Conservation (phyloP, 306 rosid species). For the Vicia villosa region DNA sequence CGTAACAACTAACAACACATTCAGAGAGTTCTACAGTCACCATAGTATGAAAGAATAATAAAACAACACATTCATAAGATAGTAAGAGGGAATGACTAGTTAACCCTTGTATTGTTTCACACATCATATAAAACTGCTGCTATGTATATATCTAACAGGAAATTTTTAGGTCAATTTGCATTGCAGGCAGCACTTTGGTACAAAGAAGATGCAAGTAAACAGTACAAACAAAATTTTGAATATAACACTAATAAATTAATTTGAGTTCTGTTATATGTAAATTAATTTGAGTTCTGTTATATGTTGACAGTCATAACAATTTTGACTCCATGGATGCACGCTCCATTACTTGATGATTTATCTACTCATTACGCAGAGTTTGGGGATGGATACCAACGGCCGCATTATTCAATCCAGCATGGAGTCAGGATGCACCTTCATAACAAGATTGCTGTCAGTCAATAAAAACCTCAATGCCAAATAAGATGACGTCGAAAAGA, state of each 20-base stretch:
- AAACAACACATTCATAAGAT: too few relatives aligned
- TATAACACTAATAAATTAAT: not conserved
- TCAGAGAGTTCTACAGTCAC: too few relatives aligned
- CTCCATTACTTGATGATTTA: slow-evolving; percentile 11
- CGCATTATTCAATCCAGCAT: not conserved
- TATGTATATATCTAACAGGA: too few relatives aligned
- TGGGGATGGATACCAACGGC: not conserved
- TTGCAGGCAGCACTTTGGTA: too few relatives aligned
- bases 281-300: not conserved
- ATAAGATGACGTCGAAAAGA: slow-evolving; percentile 9
- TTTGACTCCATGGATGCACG: slow-evolving; percentile 2
- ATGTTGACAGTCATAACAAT: not conserved
- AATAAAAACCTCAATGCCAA: slow-evolving; percentile 20
- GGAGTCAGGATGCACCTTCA: slow-evolving; percentile 27
- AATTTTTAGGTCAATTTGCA: too few relatives aligned
- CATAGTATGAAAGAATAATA: too few relatives aligned
- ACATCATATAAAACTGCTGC: too few relatives aligned
- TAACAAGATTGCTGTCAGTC: slow-evolving; percentile 5
- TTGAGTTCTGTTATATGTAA: not conserved
- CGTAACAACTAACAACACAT: too few relatives aligned
- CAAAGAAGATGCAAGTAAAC: too few relatives aligned
- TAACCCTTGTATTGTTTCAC: too few relatives aligned
- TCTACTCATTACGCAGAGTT: not conserved
- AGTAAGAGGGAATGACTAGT: too few relatives aligned
- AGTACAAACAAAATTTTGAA: not conserved